A percentile compares a stretch with the other conserved stretches of the same genome.
Evolutionary conservation across 1,284 basidiomycete genomes (phyloP).

Genomic region (Taiwanofungus camphoratus): DNA sequence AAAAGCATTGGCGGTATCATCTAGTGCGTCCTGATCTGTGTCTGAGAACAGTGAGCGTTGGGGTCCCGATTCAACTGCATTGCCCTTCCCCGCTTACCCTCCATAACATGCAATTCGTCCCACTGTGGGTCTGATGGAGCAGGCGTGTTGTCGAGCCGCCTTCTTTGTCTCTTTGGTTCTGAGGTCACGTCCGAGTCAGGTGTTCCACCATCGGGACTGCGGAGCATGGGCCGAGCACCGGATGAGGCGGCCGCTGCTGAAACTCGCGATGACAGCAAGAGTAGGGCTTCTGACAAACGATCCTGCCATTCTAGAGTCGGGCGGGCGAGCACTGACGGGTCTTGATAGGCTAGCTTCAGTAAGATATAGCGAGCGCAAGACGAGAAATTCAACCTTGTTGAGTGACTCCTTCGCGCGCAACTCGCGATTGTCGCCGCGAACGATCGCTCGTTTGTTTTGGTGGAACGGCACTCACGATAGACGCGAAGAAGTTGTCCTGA

Average conservation of each 20-base stretch:
- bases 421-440: conserved; percentile 63
- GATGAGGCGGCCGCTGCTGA: too few species aligned
- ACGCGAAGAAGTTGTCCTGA: conserved; percentile 69
- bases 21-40: conserved; percentile 28
- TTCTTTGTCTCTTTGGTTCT: conserved; percentile 3
- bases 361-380: neutral
- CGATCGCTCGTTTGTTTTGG: conserved; percentile 49
- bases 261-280: neutral
- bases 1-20: conserved; percentile 52
- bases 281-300: conserved; percentile 45
- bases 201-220: neutral
- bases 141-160: neutral
- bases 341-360: conserved; percentile 28
- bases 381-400: conserved; percentile 45
- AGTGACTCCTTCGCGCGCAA: conserved; percentile 71
- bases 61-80: neutral
- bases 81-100: neutral
- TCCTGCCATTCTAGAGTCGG: conserved; percentile 75
- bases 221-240: too few species aligned
- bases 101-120: conserved; percentile 6
- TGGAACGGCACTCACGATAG: conserved; percentile 52
- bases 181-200: neutral
- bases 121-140: neutral
- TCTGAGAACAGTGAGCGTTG: neutral
- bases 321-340: conserved; percentile 48